Evolutionary conservation across 164 flowering plant genomes (phyloP).

Genomic region (Magnolia officinalis): DNA sequence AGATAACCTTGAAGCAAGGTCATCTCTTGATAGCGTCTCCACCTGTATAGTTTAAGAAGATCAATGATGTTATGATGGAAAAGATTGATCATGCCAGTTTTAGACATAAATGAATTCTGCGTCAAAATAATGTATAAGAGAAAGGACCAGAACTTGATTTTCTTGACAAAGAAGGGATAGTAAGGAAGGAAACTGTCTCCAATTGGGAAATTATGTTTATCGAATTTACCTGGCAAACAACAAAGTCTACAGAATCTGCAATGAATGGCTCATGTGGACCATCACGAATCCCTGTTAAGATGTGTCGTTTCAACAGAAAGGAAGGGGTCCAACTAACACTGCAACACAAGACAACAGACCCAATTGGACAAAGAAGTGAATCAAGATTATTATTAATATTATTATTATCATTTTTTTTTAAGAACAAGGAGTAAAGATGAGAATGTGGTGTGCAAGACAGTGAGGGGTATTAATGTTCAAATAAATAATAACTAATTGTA

Average conservation of each 20-base stretch:
- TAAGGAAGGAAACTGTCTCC: neutral
- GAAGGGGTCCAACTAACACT: constrained; percentile 96
- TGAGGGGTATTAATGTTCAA: neutral
- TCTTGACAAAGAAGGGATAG: neutral
- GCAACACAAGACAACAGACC: constrained; percentile 26
- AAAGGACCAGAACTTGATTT: neutral
- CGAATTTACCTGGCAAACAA: constrained; percentile 80
- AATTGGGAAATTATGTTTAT: neutral
- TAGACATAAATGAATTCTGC: constrained; percentile 2
- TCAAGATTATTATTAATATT: neutral
- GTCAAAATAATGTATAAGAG: neutral
- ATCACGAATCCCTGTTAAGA: constrained; percentile 84
- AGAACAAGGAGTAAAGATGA: neutral
- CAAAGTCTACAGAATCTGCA: constrained; percentile 98
- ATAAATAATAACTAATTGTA: no score
- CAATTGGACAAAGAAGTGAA: constrained; percentile 5
- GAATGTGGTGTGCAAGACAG: neutral
- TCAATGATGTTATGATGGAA: neutral
- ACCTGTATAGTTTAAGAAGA: constrained; percentile 45
- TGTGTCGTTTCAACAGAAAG: constrained; percentile 85
- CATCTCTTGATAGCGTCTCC: constrained; percentile 83
- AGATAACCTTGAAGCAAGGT: constrained; percentile 88
- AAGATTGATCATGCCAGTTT: neutral
- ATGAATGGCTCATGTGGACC: constrained; percentile 99
- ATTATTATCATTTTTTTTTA: neutral